Percentiles rank a stretch among this genome's conserved stretches.
phyloP scores from a whole-genome alignment of 2,329 filamentous ascomycete species.

The Arthrobotrys megalospora region DNA sequence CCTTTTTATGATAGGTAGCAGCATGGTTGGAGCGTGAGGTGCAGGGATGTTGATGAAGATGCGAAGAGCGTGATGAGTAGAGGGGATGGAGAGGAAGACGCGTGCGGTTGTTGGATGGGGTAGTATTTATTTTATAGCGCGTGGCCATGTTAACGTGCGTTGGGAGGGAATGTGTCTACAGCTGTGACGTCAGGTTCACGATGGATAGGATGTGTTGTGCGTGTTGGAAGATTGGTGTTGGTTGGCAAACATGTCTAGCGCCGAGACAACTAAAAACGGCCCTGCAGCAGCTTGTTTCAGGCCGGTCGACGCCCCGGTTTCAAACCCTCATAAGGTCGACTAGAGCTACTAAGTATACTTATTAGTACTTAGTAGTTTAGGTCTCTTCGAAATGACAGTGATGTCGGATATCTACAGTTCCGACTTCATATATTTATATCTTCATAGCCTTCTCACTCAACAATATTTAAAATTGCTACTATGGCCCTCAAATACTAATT shows the following conservation, averaged over 20 bases:
- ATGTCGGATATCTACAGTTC: constrained; percentile 10
- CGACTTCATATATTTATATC: too few relatives aligned
- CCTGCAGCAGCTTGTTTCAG: constrained; percentile 25
- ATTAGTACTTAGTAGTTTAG: background rate
- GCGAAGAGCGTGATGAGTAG: background rate
- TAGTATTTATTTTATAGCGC: background rate
- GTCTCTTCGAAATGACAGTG: background rate
- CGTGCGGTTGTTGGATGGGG: background rate
- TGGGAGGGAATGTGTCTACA: too few relatives aligned
- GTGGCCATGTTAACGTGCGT: background rate
- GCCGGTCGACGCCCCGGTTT: background rate
- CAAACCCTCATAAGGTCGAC: background rate
- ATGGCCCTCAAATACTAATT: background rate
- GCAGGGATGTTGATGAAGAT: background rate
- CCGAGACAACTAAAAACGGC: background rate
- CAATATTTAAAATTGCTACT: too few relatives aligned
- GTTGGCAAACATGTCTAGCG: background rate
- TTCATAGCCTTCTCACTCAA: too few relatives aligned
- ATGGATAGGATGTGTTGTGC: background rate
- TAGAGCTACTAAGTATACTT: constrained; percentile 12
- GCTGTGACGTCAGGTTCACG: too few relatives aligned
- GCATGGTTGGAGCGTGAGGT: background rate
- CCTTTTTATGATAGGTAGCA: background rate
- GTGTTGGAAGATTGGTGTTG: constrained; percentile 4
- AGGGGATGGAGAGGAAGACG: background rate